Base-by-base conservation (phyloP, 768 basidiomycete genomes). In the Boletus speciosus region DNA sequence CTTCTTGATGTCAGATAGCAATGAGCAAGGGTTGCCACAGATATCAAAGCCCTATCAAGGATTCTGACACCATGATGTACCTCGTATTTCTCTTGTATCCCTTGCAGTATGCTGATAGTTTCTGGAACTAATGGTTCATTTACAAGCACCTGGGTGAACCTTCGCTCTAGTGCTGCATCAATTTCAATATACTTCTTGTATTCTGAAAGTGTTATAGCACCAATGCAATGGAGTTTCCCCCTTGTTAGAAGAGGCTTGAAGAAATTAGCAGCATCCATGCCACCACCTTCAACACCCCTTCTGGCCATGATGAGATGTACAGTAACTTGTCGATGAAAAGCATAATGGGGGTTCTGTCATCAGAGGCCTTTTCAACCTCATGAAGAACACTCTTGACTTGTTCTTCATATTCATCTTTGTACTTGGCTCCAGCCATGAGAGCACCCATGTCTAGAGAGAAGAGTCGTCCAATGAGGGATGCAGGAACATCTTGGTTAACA, bases 381-480 rank as follows among this genome's bases (percentile, higher is more conserved):
- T 87, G 85, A 52, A 99, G 73, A 51, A 98, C 92, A 11, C 86
- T 75, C 69, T 97, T 98, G 74, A 98, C 85, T 38, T 95, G 88
- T 68, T 98, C 95, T 73, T 98, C 95, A 71, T 94, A 99, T 73
- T 98, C 93, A 46, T 88, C 96, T 67, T 94, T 95, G 76, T 93
- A 94, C 68, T 88, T 88, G 19, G 89, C 89, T 38, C 90, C 89
- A 12, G 93, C 93, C 89, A 93, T 93, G 51, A 98, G 81, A 1
- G 94, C 92, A 58, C 95, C 95, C 88, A 97, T 90, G 67, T 97
- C 95, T 32, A 98, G 79, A 6, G 92, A 87, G 68, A 81, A 93
- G 12, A 95, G 77, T 9, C 89, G 82, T 4, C 82, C 81, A 46
- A 93, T 77, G 29, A 95, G 69, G 45, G 78, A 81, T 15, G 79